Evolutionary conservation across 2,329 filamentous ascomycete species (phyloP), one percentile per base, ranked within the genome.

Genomic region (Fusarium metavorans): DNA sequence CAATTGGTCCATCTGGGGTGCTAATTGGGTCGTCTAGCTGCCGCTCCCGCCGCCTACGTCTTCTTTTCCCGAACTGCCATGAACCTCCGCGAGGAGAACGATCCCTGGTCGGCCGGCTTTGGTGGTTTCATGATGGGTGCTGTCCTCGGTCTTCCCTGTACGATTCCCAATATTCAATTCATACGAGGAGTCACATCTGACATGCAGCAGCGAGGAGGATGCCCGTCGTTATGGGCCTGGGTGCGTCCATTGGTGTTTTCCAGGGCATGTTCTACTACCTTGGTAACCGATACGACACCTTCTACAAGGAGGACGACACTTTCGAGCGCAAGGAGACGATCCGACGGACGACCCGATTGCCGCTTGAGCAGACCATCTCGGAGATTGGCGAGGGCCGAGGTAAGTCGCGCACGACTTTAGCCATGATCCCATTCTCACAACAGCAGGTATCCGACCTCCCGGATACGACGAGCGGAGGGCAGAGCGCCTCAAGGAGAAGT

Each of bases 331-430:
- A 95, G 85, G 92, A 96, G 82, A 88, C 87, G 73, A 73, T 95
- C 81, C 90, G 94, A 82, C 92, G 89, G 86, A 92, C 92, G 80
- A 92, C 92, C 83, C 90, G 94, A 82, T 86, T 92, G 81, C 93
- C 94, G 30, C 87, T 90, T 27, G 92, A 94, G 82, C 92, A 98
- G 86, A 97, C 94, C 3, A 86, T 98, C 75, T 89, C 91, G 27
- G 90, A 96, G 80, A 81, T 98, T 79, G 95, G 95, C 63, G 95
- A 98, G 87, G 95, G 95, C 76, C 90, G 95, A 90, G 94, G 94
- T 96, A 89, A 80, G 87, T 78, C 68, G 62, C 62, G 70, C 71
- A 76, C 32, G 23, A 4, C 27, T 25, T 41, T 18, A 18, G 35
- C 52, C 52, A 10, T 5, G 16, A 25, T 27, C 7, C 50, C 63